Percentiles rank a stretch among this genome's conserved stretches.
phyloP scores from a whole-genome alignment of 768 basidiomycete genomes.

The Lentinula boryana region DNA sequence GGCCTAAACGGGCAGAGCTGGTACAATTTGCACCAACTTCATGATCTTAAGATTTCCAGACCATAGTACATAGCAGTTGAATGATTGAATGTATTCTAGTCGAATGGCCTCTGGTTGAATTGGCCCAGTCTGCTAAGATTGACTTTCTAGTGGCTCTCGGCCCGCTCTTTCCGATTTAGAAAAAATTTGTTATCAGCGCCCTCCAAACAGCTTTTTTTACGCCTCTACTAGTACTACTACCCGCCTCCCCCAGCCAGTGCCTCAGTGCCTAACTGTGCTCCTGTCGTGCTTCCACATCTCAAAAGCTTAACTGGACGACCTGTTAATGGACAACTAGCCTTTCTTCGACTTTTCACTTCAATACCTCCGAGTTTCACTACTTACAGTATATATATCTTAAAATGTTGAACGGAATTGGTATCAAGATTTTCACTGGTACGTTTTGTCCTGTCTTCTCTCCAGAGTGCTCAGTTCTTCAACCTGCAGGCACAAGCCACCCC shows the following conservation, averaged over 20 bases:
- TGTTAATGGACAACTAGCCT: neutral
- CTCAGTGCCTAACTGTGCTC: neutral
- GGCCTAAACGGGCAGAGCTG: neutral
- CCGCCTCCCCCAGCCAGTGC: neutral
- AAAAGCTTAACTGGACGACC: neutral
- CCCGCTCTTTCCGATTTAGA: neutral
- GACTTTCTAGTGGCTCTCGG: too few relatives aligned
- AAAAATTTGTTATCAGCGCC: neutral
- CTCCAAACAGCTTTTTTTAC: neutral
- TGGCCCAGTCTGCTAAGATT: too few relatives aligned
- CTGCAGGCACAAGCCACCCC: slow-evolving; percentile 84
- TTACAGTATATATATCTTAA: neutral
- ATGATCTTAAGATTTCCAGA: too few relatives aligned
- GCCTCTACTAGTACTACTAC: neutral
- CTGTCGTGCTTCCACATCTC: too few relatives aligned
- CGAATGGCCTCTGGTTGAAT: too few relatives aligned
- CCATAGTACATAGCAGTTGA: too few relatives aligned
- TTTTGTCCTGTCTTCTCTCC: slow-evolving; percentile 3
- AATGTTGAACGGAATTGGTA: slow-evolving; percentile 52
- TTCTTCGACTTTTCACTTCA: neutral
- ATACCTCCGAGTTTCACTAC: neutral
- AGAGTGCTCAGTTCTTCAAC: slow-evolving; percentile 20
- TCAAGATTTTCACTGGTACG: slow-evolving; percentile 53
- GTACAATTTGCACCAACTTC: neutral
- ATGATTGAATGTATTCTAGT: too few relatives aligned